Conservation (phyloP, 208 protist species). For the Trypanosoma avium region DNA sequence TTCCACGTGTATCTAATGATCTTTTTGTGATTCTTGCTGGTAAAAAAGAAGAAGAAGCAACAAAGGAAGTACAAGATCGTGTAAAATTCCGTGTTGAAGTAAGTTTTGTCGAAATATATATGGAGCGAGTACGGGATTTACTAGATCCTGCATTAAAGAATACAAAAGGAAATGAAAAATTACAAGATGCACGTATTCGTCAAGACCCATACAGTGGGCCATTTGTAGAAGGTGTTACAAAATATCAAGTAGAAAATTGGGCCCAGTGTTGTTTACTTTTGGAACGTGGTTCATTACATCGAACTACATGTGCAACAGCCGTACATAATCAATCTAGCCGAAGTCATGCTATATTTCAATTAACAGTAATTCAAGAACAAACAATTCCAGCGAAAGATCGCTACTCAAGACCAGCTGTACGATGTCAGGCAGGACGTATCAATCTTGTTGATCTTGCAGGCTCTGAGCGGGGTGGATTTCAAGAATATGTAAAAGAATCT, state of each 20-base stretch:
- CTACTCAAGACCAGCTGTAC: slow-evolving; percentile 57
- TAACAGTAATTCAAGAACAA: slow-evolving; percentile 81
- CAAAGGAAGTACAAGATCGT: slow-evolving; percentile 27
- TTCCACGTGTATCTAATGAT: slow-evolving; percentile 90
- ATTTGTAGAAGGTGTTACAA: slow-evolving; percentile 88
- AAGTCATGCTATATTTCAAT: slow-evolving; percentile 89
- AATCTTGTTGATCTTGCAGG: slow-evolving; percentile 92
- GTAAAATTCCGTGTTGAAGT: slow-evolving; percentile 88
- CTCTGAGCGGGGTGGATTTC: slow-evolving; percentile 88
- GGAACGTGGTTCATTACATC: slow-evolving; percentile 85
- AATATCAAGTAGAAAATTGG: slow-evolving; percentile 89
- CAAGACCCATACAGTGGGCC: slow-evolving; percentile 86
- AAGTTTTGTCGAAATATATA: slow-evolving; percentile 97
- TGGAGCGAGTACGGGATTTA: slow-evolving; percentile 96
- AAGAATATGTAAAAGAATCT: slow-evolving; percentile 90
- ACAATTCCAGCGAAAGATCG: slow-evolving; percentile 67
- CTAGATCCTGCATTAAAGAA: slow-evolving; percentile 86
- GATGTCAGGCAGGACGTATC: slow-evolving; percentile 77
- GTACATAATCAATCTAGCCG: slow-evolving; percentile 90
- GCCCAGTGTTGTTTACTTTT: slow-evolving; percentile 88
- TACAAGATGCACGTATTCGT: slow-evolving; percentile 88
- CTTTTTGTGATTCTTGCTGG: slow-evolving; percentile 76
- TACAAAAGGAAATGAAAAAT: slow-evolving; percentile 72
- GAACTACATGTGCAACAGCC: slow-evolving; percentile 91
- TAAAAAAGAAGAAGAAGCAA: slow-evolving; percentile 39